Conservation (phyloP, 2,329 filamentous ascomycete species). For the Alternaria ventricosa region DNA sequence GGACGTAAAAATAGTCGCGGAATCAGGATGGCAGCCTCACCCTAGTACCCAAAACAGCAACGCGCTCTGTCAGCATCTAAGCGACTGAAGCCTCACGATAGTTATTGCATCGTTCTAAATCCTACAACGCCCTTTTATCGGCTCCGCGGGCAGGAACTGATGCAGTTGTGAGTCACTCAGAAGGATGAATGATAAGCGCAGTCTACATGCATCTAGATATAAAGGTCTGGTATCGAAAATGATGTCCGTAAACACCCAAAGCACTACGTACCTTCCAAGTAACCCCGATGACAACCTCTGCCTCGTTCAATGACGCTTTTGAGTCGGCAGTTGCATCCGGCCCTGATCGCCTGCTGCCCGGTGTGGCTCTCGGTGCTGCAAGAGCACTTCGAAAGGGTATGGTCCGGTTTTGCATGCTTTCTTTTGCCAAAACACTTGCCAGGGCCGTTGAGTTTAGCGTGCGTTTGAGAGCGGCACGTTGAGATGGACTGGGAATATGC, state of each 20-base stretch:
- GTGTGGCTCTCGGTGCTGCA: constrained; percentile 31
- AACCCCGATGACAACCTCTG: neutral
- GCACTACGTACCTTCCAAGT: neutral
- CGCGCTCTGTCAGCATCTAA: neutral
- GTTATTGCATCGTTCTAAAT: neutral
- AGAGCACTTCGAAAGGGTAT: constrained; percentile 22
- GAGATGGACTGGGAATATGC: neutral
- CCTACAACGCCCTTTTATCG: neutral
- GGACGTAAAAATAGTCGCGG: neutral
- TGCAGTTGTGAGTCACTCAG: neutral
- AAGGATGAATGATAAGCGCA: neutral
- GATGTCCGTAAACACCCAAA: neutral
- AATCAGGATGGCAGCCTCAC: neutral
- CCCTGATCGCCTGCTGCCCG: constrained; percentile 22
- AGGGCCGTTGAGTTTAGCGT: constrained; percentile 7
- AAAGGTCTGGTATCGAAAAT: neutral
- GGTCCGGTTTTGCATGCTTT: constrained; percentile 1
- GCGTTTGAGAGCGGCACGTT: neutral
- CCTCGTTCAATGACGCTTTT: constrained; percentile 19
- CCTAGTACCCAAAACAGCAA: neutral
- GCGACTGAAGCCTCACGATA: neutral
- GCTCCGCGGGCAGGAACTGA: neutral
- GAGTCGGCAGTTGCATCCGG: constrained; percentile 26
- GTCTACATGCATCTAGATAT: neutral
- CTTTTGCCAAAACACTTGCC: constrained; percentile 1